Conservation (phyloP, 108 stramenopile species). For the Pseudonitzschia multiseries region DNA sequence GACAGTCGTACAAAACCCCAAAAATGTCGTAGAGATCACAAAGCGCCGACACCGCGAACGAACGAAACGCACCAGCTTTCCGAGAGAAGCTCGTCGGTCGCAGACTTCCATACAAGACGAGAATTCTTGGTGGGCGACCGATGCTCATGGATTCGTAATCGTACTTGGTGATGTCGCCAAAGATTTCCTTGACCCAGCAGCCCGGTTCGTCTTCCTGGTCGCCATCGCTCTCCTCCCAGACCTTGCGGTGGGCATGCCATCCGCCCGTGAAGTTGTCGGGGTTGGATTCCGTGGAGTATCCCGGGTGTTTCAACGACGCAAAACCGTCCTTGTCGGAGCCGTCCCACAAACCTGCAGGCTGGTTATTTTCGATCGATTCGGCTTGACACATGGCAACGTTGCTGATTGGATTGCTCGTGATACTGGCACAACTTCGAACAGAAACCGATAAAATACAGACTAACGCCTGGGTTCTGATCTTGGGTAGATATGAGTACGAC, state of each 20-base stretch:
- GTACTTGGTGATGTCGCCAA: constrained; percentile 36
- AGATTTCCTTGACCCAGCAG: constrained; percentile 45
- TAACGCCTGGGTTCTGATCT: not conserved
- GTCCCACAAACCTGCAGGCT: constrained; percentile 20
- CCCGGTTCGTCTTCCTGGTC: not conserved
- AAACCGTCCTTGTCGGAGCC: constrained; percentile 37
- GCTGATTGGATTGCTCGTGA: not conserved
- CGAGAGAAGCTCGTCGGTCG: constrained; percentile 47
- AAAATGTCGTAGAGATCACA: too few species aligned
- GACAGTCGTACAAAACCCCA: too few species aligned
- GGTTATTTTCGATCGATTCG: not conserved
- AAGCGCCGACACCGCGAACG: not conserved
- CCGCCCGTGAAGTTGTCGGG: constrained; percentile 40
- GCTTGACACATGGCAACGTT: not conserved
- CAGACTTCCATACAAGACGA: constrained; percentile 59
- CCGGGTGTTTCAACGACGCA: constrained; percentile 38
- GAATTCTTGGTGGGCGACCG: constrained; percentile 47
- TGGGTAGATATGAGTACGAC: not conserved
- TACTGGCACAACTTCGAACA: not conserved
- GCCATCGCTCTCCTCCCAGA: constrained; percentile 16
- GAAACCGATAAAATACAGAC: not conserved
- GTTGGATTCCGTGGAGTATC: constrained; percentile 45
- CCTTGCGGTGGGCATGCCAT: constrained; percentile 48
- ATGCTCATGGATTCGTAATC: constrained; percentile 48
- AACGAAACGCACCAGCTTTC: constrained; percentile 20